Base-by-base conservation (phyloP, 805 yeast species). In the Cyberlindnera veronae region DNA sequence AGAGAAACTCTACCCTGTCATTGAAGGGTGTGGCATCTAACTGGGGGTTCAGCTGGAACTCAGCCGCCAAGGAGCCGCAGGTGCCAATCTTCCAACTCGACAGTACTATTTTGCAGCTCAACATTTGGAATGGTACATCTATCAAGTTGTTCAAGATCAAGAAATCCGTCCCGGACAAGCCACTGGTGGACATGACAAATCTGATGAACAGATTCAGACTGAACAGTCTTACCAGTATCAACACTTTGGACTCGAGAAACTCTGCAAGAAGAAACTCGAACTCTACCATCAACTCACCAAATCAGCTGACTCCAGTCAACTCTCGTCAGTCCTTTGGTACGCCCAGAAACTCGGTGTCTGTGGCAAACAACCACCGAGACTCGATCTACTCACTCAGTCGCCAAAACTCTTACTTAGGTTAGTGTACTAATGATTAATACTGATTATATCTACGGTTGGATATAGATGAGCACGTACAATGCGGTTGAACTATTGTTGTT, bases 161-260 rank as follows among this genome's bases (percentile, higher is more conserved):
- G 44, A 66, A 60, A 33, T 58, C 61, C 5, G 61, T 57, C n/a
- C 61, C 61, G 23, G 66, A 60, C 29, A 69, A 64, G 19, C 73
- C 77, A 6, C 54, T 68, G 12, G 54, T 66, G 18, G 71, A 68
- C 43, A 61, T 68, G 58, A 61, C 65, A 5, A 66, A 67, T 9
- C 58, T 69, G 35, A 50, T 69, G 52, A 66, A 57, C 36, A 59
- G 62, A 38, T 60, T 68, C 23, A 61, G 65, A 42, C 49, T 68
- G 32, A 57, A 59, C 34, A 58, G 60, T 36, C 44, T 53, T 4
- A 38, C 62, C 12, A 55, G 61, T 34, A 18, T 48, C 11, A 43
- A 29, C 19, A 45, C 57, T 4, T 16, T 47, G 1, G 54, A 54
- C 16, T 46, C 53, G 21, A 46, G 39, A 33, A 39, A 35, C 6